Evolutionary conservation across 371 early-diverging fungal species (phyloP), one percentile per base, ranked within the genome.

Genomic region (Blastocladiella emersonii): DNA sequence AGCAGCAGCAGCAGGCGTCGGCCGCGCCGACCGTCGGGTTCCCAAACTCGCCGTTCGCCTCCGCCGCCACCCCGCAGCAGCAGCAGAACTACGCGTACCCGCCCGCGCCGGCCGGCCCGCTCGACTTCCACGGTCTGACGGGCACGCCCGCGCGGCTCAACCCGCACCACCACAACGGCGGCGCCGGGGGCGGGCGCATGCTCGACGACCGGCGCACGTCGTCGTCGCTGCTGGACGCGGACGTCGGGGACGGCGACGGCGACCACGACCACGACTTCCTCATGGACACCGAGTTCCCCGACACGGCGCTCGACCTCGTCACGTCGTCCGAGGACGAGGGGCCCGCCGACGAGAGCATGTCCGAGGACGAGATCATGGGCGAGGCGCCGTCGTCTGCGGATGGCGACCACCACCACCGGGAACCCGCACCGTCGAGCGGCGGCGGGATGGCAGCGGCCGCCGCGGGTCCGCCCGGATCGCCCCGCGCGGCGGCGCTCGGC

Each of bases 211-310:
- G 45, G 19, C 45, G 45, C 3, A 3, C 19, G 10, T 17, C 19
- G 3, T 12, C 19, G 10, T 17, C 19, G 3, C 19, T 44, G 12
- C 45, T 44, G 3, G 45, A 44, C 23, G 74, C 75, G 25, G 65
- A 66, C 15, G 63, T 48, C 27, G 62, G 59, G 17, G 64, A 59
- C 2, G 61, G 55, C 23, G 53, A 62, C 5, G 63, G 35, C 21
- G 70, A 64, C 12, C 62, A 64, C 17, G 44, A 62, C 35, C 37
- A 48, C 53, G 48, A 70, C 36, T 36, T 73, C 44, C 66, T 73
- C 13, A 67, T 71, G n/a, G 76, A 79, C 57, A 65, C 70, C 36
- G 79, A 79, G 65, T 78, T 76, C 57, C 76, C 79, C 25, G 56
- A 63, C 4, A 44, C 43, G 23, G 61, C 43, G 25, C 36, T 63